These are phyloP conservation scores for Phytophthora sansomeana DNA, from an alignment of 352 stramenopile species.

Conservation along the genomic window DNA sequence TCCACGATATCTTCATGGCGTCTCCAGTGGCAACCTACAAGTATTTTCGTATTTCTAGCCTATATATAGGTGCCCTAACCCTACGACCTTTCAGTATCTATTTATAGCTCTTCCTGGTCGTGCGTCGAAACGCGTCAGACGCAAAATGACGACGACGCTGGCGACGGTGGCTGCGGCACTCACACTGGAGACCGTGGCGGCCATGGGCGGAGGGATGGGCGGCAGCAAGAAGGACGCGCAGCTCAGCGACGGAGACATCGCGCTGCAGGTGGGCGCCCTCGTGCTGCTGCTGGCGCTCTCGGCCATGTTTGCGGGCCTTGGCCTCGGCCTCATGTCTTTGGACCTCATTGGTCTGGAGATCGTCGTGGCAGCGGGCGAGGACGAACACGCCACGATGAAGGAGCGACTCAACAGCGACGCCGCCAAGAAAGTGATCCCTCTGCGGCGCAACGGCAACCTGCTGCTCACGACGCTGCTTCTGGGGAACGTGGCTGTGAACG, in stretches of 20 bases:
- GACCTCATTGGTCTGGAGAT: constrained; percentile 98
- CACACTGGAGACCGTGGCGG: constrained; percentile 9
- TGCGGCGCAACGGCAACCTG: constrained; percentile 96
- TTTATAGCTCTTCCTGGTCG: constrained; percentile 21
- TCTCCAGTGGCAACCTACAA: too few relatives aligned
- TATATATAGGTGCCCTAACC: too few relatives aligned
- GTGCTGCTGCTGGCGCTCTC: constrained; percentile 86
- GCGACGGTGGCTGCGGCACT: constrained; percentile 4
- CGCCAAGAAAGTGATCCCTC: constrained; percentile 83
- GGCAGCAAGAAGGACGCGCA: constrained; percentile 5
- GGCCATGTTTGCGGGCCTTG: constrained; percentile 94
- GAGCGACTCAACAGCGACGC: constrained; percentile 68
- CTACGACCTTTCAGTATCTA: constrained; percentile 5
- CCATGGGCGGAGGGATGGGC: constrained; percentile 14
- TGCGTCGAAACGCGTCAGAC: not conserved
- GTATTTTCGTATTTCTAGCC: too few relatives aligned
- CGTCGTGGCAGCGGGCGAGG: constrained; percentile 92
- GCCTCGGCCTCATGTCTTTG: constrained; percentile 97
- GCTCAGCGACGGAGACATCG: constrained; percentile 29
- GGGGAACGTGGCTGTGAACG: constrained; percentile 98
- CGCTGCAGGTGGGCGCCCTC: constrained; percentile 58
- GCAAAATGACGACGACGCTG: not conserved
- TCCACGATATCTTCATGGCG: too few relatives aligned
- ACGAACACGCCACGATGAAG: constrained; percentile 74
- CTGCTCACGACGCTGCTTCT: constrained; percentile 98